Evolutionary conservation across 176 grass and related monocot genomes (phyloP).

Genomic region (Eleusine coracana): DNA sequence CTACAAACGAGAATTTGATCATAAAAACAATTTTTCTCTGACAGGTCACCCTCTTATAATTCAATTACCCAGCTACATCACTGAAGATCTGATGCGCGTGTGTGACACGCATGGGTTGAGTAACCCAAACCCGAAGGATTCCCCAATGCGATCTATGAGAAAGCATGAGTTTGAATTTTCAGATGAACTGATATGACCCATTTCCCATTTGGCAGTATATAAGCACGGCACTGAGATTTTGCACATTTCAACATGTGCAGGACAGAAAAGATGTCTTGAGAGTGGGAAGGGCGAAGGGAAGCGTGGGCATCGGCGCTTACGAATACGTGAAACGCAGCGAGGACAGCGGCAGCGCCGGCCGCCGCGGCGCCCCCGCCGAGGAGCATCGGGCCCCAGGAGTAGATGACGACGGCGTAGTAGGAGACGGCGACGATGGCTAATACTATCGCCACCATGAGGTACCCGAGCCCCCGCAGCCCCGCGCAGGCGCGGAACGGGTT

Average conservation of each 20-base stretch:
- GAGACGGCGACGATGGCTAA: constrained; percentile 59
- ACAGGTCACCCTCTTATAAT: not conserved
- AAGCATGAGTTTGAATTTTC: too few relatives aligned
- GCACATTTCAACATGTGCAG: not conserved
- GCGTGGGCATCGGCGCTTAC: constrained; percentile 31
- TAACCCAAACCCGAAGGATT: not conserved
- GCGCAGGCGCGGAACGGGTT: constrained; percentile 76
- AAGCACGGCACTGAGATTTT: not conserved
- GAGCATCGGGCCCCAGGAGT: constrained; percentile 69
- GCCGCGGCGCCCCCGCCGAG: constrained; percentile 23
- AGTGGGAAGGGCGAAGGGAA: too few relatives aligned
- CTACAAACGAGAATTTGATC: not conserved
- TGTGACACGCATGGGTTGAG: not conserved
- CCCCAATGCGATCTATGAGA: not conserved
- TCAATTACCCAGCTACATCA: not conserved
- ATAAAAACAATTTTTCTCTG: not conserved
- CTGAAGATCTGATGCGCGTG: not conserved
- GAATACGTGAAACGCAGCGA: constrained; percentile 69
- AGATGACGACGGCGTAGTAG: constrained; percentile 85
- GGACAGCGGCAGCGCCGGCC: constrained; percentile 42
- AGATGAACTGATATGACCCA: not conserved
- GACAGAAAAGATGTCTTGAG: not conserved
- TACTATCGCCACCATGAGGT: constrained; percentile 71
- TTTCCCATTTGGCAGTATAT: not conserved
- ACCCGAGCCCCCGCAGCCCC: constrained; percentile 60